Evolutionary conservation across 1,139 yeast genomes (phyloP), one percentile per base, ranked within the genome.

Genomic region (Saccharomyces pastorianus): DNA sequence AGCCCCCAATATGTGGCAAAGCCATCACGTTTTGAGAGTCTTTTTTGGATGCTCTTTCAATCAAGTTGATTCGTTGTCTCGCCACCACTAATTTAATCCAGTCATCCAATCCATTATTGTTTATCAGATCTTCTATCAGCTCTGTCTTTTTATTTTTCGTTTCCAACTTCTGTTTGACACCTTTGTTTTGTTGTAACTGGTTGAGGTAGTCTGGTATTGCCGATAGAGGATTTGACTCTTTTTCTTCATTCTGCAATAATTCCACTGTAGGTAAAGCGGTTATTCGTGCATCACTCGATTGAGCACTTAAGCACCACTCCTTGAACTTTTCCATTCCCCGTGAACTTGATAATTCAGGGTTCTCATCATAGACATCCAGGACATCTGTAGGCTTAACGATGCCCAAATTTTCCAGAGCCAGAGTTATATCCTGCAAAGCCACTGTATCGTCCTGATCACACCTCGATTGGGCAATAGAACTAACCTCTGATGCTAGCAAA

Each of bases 381-480:
- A 69, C 25, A 49, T 73, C 71, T n/a, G 68, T 57, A 0, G 86
- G 85, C 54, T 76, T 76, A 9, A 84, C 65, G 50, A 81, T 69
- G 2, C 84, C 85, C 14, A 78, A 64, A 57, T 78, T 76, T 31
- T 78, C 75, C 73, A 86, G 72, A 0, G 87, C 85, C 62, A 80
- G 80, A 46, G 85, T 72, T 9, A 84, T 72, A 65, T 87, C 95
- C 51, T 78, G 81, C 8, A 83, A 63, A 6, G 73, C 76, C 6
- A 81, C 74, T 13, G 71, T 72, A 8, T 67, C 70, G 29, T 78
- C 69, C 8, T 75, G 41, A 47, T 75, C 71, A 14, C 68, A 57
- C 14, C 72, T 65, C 0, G 82, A 75, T 17, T 73, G 66, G 1
- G 70, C 68, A 28, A 72, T 61, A 29, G 54, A 61, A 11, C 51